Base-by-base conservation (phyloP, 129 eudicot species). In the Helianthus annuus region DNA sequence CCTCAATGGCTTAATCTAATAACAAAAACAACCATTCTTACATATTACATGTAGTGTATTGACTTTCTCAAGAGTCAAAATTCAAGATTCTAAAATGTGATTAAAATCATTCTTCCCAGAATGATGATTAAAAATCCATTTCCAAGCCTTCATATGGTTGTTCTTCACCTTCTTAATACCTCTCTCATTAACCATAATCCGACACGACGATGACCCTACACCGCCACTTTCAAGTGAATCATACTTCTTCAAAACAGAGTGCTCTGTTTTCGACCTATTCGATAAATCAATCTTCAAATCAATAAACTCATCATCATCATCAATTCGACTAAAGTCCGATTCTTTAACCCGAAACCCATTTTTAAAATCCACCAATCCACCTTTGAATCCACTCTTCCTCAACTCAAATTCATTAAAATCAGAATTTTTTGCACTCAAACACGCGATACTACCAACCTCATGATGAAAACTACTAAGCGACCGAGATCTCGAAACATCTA, bases 221-320 rank as follows among this genome's bases (percentile, higher is more conserved):
- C 85, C 89, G 1, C 88, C 84, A 29, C 48, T 13, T 32, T 77
- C 76, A 1, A 73, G 60, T 6, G 71, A 7, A 54, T 55, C 79
- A 66, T 57, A 6, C 60, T 74, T 77, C 86, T 78, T 82, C 4
- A 66, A 45, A 51, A 19, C 80, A 70, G 85, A 77, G 53, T 71
- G 45, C 39, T 85, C 92, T 71, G 81, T 40, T 71, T 62, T 73
- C 12, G 82, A 66, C 79, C 78, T 87, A 11, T 29, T 58, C 27
- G 81, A 79, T 62, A 72, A 75, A 78, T 89, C 88, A 42, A 89
- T 84, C 75, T 85, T 87, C 80, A 93, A 69, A 64, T 93, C 98
- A 49, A 93, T 93, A 75, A 87, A 93, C 46, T 85, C 80, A 49
- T 89, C 96, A 62, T 89, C 96, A 62, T 85, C 98, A 66, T 78